phyloP scores from a whole-genome alignment of 148 eudicot species.

The Chenopodium quinoa region DNA sequence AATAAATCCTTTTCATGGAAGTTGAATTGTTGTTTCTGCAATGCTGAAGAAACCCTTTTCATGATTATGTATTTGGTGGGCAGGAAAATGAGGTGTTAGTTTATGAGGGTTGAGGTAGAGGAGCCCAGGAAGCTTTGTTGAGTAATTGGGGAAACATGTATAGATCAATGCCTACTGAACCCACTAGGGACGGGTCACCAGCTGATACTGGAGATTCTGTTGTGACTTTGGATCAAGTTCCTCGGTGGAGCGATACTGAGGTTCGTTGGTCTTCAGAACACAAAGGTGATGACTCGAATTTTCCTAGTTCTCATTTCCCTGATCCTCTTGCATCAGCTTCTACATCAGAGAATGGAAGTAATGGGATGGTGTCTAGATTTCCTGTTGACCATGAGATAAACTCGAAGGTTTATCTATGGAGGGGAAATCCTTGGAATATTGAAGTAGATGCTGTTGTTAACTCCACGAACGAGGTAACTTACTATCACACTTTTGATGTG shows the following conservation, averaged over 20 bases:
- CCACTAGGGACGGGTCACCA: slow-evolving; percentile 69
- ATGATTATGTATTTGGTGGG: slow-evolving; percentile 25
- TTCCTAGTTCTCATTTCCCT: slow-evolving; percentile 49
- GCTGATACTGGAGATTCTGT: slow-evolving; percentile 74
- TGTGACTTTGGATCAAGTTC: slow-evolving; percentile 92
- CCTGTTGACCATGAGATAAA: slow-evolving; percentile 87
- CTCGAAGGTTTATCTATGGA: slow-evolving; percentile 89
- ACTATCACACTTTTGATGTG: neutral
- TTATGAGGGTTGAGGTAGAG: slow-evolving; percentile 18
- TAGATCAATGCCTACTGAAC: slow-evolving; percentile 47
- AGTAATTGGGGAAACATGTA: slow-evolving; percentile 43
- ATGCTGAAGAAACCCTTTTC: slow-evolving; percentile 11
- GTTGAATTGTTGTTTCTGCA: slow-evolving; percentile 10
- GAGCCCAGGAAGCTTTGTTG: slow-evolving; percentile 6
- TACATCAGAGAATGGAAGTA: slow-evolving; percentile 56
- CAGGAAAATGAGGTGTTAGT: slow-evolving; percentile 7
- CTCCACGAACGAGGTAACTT: slow-evolving; percentile 88
- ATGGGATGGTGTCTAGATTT: slow-evolving; percentile 72
- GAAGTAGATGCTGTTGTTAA: slow-evolving; percentile 99
- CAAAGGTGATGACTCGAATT: slow-evolving; percentile 56
- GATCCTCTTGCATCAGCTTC: slow-evolving; percentile 81
- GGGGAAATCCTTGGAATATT: slow-evolving; percentile 97
- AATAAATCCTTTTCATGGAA: neutral
- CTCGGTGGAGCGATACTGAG: slow-evolving; percentile 89
- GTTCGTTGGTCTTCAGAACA: slow-evolving; percentile 51